These are phyloP conservation scores for Cystobasidium sp. DNA, from an alignment of 1,284 basidiomycete species.

Conservation along the genomic window DNA sequence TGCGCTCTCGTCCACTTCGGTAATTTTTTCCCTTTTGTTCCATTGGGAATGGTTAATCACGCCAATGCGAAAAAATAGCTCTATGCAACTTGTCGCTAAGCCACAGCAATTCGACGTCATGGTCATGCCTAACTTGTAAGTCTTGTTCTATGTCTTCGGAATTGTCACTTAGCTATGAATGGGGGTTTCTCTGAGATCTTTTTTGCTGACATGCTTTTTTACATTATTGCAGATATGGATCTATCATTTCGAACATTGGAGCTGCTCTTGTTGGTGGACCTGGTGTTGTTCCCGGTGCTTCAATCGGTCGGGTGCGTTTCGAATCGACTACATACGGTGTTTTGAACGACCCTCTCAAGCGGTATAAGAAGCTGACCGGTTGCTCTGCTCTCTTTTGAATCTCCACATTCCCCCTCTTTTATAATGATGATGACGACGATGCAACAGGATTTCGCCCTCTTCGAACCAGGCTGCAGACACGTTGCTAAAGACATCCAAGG, in stretches of 20 bases:
- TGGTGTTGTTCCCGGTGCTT: slow-evolving; percentile 96
- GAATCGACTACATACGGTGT: neutral
- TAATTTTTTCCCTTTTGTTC: too few relatives aligned
- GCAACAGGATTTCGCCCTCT: slow-evolving; percentile 87
- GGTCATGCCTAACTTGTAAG: slow-evolving; percentile 87
- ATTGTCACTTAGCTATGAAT: too few relatives aligned
- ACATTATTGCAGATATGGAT: slow-evolving; percentile 70
- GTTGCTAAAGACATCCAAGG: slow-evolving; percentile 91
- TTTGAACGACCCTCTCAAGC: neutral
- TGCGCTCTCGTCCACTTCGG: too few relatives aligned
- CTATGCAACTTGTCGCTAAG: slow-evolving; percentile 96
- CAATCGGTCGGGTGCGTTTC: slow-evolving; percentile 81
- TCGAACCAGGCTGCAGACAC: slow-evolving; percentile 98
- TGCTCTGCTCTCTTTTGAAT: too few relatives aligned
- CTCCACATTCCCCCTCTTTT: too few relatives aligned
- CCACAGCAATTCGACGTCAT: slow-evolving; percentile 98
- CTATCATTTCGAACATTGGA: slow-evolving; percentile 97
- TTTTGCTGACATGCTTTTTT: neutral
- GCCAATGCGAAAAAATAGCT: slow-evolving; percentile 61
- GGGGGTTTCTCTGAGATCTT: too few relatives aligned
- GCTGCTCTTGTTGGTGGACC: slow-evolving; percentile 97
- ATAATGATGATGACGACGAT: neutral
- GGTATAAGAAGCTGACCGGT: slow-evolving; percentile 11
- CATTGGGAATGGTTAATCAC: too few relatives aligned
- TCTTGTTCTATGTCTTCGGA: slow-evolving; percentile 36